phyloP scores from a whole-genome alignment of 345 rosid genomes.

The Gossypium australe region DNA sequence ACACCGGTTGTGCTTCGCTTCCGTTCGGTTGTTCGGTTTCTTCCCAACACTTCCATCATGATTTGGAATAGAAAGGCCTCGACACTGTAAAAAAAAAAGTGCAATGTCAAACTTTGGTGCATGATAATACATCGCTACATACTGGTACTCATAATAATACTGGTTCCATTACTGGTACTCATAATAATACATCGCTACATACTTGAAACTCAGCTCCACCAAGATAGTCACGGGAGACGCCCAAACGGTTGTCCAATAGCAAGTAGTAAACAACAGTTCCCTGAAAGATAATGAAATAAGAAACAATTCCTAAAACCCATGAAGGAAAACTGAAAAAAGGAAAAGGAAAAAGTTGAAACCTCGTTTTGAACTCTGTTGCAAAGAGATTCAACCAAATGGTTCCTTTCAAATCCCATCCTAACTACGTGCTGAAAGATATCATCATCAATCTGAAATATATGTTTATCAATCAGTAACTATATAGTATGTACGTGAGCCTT shows the following conservation, averaged over 20 bases:
- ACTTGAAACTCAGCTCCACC: not conserved
- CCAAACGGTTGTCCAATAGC: not conserved
- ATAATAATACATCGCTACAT: not conserved
- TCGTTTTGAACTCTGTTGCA: not conserved
- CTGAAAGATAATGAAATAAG: not conserved
- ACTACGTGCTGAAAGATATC: not conserved
- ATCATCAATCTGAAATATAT: not conserved
- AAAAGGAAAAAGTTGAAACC: not conserved
- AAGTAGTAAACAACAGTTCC: not conserved
- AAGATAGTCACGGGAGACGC: not conserved
- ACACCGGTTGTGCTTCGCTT: no score
- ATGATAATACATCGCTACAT: not conserved
- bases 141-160: not conserved
- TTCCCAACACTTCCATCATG: no score
- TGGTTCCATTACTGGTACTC: not conserved
- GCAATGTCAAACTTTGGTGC: not conserved
- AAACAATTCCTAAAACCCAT: not conserved
- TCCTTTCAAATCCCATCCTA: not conserved
- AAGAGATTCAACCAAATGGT: not conserved
- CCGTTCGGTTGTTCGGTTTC: no score
- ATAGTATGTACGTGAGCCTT: no score
- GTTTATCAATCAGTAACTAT: not conserved
- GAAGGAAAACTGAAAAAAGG: not conserved
- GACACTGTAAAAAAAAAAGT: not conserved
- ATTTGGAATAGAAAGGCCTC: not conserved